Evolutionary conservation across 305 asterid species (phyloP).

Genomic region (Solanum chacoense): DNA sequence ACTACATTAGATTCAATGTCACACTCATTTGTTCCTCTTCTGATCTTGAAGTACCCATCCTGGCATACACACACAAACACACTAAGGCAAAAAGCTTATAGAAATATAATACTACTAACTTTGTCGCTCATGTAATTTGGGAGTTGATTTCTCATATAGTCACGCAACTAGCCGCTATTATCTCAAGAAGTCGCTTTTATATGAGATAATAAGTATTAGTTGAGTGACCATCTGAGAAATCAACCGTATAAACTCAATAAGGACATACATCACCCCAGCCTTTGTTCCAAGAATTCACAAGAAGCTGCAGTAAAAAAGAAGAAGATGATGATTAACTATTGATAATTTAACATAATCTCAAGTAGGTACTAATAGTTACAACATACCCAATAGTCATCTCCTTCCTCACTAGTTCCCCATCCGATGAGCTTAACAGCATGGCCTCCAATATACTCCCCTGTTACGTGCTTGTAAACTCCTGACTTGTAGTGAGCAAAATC

Average conservation of each 20-base stretch:
- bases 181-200: neutral
- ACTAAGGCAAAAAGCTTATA: neutral
- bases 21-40: constrained; percentile 81
- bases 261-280: constrained; percentile 91
- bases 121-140: neutral
- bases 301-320: constrained; percentile 39
- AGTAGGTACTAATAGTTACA: neutral
- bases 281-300: constrained; percentile 93
- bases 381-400: constrained; percentile 88
- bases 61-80: constrained; percentile 16
- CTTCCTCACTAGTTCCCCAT: constrained; percentile 74
- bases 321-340: neutral
- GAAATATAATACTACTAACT: neutral
- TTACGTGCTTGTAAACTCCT: constrained; percentile 73
- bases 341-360: neutral
- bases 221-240: neutral
- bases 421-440: constrained; percentile 93
- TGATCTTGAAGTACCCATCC: constrained; percentile 90
- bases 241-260: neutral
- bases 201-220: neutral
- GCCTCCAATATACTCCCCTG: constrained; percentile 67
- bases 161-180: neutral
- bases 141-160: neutral
- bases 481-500: constrained; percentile 90
- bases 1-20: constrained; percentile 63